phyloP scores from a whole-genome alignment of 2,329 filamentous ascomycete genomes.

The Gliomastix tumulicola region DNA sequence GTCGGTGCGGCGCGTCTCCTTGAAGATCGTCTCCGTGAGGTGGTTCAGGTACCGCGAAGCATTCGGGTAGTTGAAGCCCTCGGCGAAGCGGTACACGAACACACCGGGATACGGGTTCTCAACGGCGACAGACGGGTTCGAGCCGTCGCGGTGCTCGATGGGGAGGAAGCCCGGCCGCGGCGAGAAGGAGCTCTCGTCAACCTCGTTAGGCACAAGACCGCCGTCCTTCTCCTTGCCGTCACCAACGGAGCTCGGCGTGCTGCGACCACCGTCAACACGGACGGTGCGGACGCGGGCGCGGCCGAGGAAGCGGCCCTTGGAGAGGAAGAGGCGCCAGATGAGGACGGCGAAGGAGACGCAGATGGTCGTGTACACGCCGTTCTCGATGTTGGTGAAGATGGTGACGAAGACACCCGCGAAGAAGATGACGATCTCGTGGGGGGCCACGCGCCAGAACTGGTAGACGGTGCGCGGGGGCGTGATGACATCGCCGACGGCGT shows the following conservation, averaged over 20 bases:
- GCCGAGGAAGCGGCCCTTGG: constrained; percentile 71
- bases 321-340: constrained; percentile 72
- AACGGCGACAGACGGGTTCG: constrained; percentile 39
- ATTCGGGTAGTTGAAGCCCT: constrained; percentile 51
- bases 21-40: constrained; percentile 36
- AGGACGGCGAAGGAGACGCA: constrained; percentile 62
- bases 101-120: constrained; percentile 44
- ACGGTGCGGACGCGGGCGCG: constrained; percentile 78
- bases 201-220: background rate
- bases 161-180: constrained; percentile 37
- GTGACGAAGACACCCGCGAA: constrained; percentile 79
- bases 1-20: constrained; percentile 36
- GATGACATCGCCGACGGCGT: constrained; percentile 81
- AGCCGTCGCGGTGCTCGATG: constrained; percentile 39
- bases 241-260: constrained; percentile 53
- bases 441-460: constrained; percentile 82
- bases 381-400: constrained; percentile 74
- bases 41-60: constrained; percentile 42
- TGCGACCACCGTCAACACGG: constrained; percentile 55
- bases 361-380: constrained; percentile 80
- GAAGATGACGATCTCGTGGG: constrained; percentile 77
- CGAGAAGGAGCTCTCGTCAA: constrained; percentile 37
- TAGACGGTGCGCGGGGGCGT: constrained; percentile 78
- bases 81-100: constrained; percentile 47
- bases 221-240: constrained; percentile 7